Base-by-base conservation (phyloP, 257 asterid species). In the Solanum habrochaites region DNA sequence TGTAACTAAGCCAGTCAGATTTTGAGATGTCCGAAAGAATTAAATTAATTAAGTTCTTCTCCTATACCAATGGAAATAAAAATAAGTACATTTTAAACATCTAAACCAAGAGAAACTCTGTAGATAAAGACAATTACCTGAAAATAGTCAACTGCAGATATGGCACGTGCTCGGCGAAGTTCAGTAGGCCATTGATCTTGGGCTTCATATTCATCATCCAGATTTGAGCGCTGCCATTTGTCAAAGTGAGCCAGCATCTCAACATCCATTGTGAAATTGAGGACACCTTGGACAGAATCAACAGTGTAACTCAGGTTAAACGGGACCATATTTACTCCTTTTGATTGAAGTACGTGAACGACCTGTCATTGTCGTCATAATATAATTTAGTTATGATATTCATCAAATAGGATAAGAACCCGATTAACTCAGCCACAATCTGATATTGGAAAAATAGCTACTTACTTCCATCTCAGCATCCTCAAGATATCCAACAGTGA, bases 141-240 rank as follows among this genome's bases (percentile, higher is more conserved):
- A 86, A 97, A 45, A 88, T 94, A 97, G 89, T 96, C 99, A 12
- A 97, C 98, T 2, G 99, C 99, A 67, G 99, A 93, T 56, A 97
- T 40, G 45, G 93, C 98, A 89, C 99, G 98, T 82, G 98, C 99
- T 52, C 98, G 93, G 16, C 96, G 95, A 86, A 97, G 98, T 88
- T 97, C 98, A 87, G 92, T 88, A 39, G 99, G 99, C 99, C 99
- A 97, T 73, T 97, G 99, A 86, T 95, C 98, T 89, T 95, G 98
- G 87, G 96, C 99, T 92, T 97, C 99, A 71, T 91, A 97, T 52
- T 93, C 94, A 86, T 95, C 98, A 88, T 97, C 99, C 89, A 83
- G 88, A 83, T 93, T 93, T 20, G 93, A 85, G 10, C 97, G 94
- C 87, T 96, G 99, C 99, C 99, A 97, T 89, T 97, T 93, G 43